Conservation (phyloP, 1,284 basidiomycete genomes). For the Laetiporus sulphureus region DNA sequence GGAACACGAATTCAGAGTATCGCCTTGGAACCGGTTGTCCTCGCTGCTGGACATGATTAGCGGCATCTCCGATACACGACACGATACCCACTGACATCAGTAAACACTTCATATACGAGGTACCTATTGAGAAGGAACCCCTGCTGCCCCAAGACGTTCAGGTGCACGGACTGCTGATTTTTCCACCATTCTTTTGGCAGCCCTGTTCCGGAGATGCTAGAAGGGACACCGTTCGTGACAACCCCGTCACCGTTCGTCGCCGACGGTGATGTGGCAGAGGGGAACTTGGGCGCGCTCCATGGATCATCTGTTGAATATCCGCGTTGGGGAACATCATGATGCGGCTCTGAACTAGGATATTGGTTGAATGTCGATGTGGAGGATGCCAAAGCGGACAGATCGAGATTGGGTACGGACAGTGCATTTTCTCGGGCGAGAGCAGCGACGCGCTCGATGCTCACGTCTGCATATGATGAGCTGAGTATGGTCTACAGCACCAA, state of each 20-base stretch:
- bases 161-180: constrained; percentile 63
- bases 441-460: constrained; percentile 79
- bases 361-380: constrained; percentile 37
- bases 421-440: constrained; percentile 64
- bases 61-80: not conserved
- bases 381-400: constrained; percentile 50
- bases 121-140: constrained; percentile 84
- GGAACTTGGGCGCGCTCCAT: constrained; percentile 45
- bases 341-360: constrained; percentile 30
- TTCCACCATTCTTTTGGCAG: constrained; percentile 81
- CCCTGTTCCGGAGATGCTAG: constrained; percentile 62
- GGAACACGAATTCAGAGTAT: constrained; percentile 88
- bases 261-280: constrained; percentile 9
- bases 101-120: constrained; percentile 72
- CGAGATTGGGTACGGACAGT: constrained; percentile 61
- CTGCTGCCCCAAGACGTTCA: constrained; percentile 76
- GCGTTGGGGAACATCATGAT: constrained; percentile 31
- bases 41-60: constrained; percentile 33
- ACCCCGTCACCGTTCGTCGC: constrained; percentile 19
- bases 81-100: constrained; percentile 60
- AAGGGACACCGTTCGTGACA: constrained; percentile 42
- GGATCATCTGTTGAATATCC: constrained; percentile 64
- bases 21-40: constrained; percentile 61
- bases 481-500: constrained; percentile 4
- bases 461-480: constrained; percentile 36